These are phyloP conservation scores for Candida glucosophila DNA, from an alignment of 1,139 yeast species.

Conservation along the genomic window DNA sequence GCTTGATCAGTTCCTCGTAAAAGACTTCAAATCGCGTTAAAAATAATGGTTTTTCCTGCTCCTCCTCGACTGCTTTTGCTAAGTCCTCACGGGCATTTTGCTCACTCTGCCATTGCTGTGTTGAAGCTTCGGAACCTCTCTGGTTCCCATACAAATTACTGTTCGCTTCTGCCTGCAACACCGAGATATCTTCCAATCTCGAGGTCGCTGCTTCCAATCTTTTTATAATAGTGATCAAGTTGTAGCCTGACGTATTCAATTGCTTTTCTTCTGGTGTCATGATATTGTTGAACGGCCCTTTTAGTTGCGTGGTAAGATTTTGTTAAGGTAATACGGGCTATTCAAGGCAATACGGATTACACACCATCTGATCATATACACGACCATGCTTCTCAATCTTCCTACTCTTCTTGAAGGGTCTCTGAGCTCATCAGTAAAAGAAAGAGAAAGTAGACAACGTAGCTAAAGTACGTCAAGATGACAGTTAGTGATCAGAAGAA, in stretches of 20 bases:
- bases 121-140: background rate
- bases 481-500: constrained; percentile 10
- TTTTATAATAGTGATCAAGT: constrained; percentile 71
- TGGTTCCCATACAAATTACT: too few relatives aligned
- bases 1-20: constrained; percentile 44
- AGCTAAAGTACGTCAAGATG: constrained; percentile 1
- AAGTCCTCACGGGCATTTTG: constrained; percentile 9
- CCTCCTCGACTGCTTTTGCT: constrained; percentile 11
- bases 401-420: background rate
- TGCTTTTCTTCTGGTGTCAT: constrained; percentile 43
- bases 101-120: constrained; percentile 1
- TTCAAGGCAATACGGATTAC: constrained; percentile 1
- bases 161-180: constrained; percentile 55
- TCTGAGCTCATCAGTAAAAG: background rate
- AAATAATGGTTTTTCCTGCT: constrained; percentile 27
- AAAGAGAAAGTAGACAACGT: constrained; percentile 1
- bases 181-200: constrained; percentile 80
- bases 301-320: background rate
- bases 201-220: constrained; percentile 91
- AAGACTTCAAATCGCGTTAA: constrained; percentile 48
- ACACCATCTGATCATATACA: too few relatives aligned
- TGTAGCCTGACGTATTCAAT: constrained; percentile 69
- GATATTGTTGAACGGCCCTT: background rate
- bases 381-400: background rate
- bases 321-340: background rate